Conservation (phyloP, 1,139 yeast genomes). For the Komagataea norvegica region DNA sequence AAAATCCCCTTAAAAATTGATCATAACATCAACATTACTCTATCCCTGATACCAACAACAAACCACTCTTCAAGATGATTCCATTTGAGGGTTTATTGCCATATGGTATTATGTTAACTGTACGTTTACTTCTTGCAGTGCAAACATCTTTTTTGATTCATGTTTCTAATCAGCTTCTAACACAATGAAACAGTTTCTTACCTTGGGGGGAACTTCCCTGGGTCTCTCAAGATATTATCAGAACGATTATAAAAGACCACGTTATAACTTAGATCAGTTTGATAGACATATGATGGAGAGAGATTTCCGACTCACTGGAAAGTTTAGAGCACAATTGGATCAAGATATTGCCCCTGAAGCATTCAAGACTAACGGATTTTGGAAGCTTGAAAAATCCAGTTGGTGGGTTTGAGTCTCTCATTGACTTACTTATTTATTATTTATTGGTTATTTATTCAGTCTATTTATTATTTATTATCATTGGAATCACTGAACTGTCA, state of each 20-base stretch:
- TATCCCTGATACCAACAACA: neutral
- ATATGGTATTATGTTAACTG: conserved; percentile 56
- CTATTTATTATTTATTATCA: conserved; percentile 2
- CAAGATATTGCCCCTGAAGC: conserved; percentile 70
- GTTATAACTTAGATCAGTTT: conserved; percentile 58
- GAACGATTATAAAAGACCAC: conserved; percentile 50
- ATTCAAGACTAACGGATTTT: conserved; percentile 52
- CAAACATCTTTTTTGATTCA: neutral
- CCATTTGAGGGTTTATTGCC: conserved; percentile 73
- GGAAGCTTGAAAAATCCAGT: conserved; percentile 32
- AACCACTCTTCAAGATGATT: conserved; percentile 39
- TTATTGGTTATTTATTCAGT: neutral
- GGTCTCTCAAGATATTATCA: conserved; percentile 43
- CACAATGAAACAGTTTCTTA: conserved; percentile 34
- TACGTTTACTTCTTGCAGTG: conserved; percentile 28
- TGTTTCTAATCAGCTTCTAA: neutral
- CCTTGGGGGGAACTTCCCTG: conserved; percentile 49
- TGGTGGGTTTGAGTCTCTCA: conserved; percentile 20
- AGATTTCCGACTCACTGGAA: conserved; percentile 73
- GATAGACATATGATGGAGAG: conserved; percentile 51
- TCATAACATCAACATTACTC: neutral
- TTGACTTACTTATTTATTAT: conserved; percentile 1
- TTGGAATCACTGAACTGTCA: too few relatives aligned
- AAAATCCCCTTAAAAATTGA: neutral
- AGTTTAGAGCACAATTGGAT: conserved; percentile 62